phyloP scores from a whole-genome alignment of 2,329 filamentous ascomycete genomes.

The Chrysosporium keratinophilum region DNA sequence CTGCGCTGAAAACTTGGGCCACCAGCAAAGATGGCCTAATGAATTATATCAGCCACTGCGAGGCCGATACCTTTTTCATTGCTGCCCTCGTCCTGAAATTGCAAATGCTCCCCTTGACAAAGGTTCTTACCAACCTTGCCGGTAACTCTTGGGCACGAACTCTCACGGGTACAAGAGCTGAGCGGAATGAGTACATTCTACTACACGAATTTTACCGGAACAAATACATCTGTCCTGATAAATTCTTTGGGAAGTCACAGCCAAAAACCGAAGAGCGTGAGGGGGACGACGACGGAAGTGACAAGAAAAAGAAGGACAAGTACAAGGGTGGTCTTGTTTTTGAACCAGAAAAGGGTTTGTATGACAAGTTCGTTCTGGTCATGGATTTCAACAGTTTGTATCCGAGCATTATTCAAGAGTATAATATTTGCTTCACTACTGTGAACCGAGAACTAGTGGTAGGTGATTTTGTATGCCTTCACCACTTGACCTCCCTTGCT shows the following conservation, averaged over 20 bases:
- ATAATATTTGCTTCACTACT: slow-evolving; percentile 98
- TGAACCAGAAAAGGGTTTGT: slow-evolving; percentile 91
- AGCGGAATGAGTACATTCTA: slow-evolving; percentile 98
- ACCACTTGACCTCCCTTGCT: slow-evolving; percentile 3
- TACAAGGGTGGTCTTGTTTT: slow-evolving; percentile 98
- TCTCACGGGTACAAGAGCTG: slow-evolving; percentile 85
- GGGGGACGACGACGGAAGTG: slow-evolving; percentile 53
- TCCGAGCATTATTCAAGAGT: slow-evolving; percentile 97
- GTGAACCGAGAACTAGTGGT: slow-evolving; percentile 68
- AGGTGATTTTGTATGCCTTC: slow-evolving; percentile 30
- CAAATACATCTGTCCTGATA: slow-evolving; percentile 97
- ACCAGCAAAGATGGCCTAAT: slow-evolving; percentile 73
- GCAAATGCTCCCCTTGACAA: slow-evolving; percentile 86
- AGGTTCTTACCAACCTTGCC: slow-evolving; percentile 89
- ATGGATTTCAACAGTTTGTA: slow-evolving; percentile 99
- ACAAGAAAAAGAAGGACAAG: slow-evolving; percentile 96
- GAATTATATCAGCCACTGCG: slow-evolving; percentile 88
- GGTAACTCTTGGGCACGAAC: slow-evolving; percentile 98
- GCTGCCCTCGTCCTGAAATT: slow-evolving; percentile 79
- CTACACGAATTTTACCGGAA: slow-evolving; percentile 93
- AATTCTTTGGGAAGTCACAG: slow-evolving; percentile 68
- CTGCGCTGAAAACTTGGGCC: slow-evolving; percentile 76
- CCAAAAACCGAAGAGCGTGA: slow-evolving; percentile 64
- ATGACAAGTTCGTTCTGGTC: slow-evolving; percentile 95
- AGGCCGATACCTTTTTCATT: slow-evolving; percentile 92